Conservation (phyloP, 192 early-diverging fungal species). For the Mortierella hygrophila region DNA sequence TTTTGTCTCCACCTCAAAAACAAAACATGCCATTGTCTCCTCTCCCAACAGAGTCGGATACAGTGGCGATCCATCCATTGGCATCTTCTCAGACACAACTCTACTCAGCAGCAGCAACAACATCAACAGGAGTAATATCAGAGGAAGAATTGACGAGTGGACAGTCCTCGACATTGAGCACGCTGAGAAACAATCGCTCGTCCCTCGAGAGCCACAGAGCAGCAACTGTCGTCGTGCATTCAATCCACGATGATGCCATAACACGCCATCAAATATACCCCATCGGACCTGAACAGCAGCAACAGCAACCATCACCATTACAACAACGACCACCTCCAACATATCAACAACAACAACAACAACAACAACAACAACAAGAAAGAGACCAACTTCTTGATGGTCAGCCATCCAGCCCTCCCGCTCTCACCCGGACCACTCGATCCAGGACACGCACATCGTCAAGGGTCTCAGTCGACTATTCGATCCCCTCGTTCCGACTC, state of each 20-base stretch:
- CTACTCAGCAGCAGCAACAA: background rate
- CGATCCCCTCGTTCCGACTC: conserved; percentile 1
- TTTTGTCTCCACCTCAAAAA: too few relatives aligned
- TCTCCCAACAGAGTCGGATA: background rate
- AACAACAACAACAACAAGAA: background rate
- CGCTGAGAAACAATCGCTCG: background rate
- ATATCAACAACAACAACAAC: background rate
- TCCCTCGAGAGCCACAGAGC: background rate
- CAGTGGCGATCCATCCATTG: background rate
- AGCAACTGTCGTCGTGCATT: background rate
- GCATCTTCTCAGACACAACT: background rate
- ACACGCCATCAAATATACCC: conserved; percentile 28
- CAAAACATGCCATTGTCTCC: background rate
- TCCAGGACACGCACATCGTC: background rate
- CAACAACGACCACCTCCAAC: background rate
- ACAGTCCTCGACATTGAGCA: background rate
- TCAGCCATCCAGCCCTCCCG: background rate
- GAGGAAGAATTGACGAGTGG: background rate
- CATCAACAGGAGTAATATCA: background rate
- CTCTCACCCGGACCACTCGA: background rate
- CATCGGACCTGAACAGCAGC: background rate
- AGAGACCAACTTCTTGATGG: background rate
- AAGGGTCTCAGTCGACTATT: background rate
- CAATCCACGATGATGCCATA: conserved; percentile 42
- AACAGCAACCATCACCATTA: background rate